A percentile compares a stretch with the other conserved stretches of the same genome.
phyloP scores from a whole-genome alignment of 345 rosid species.

The Chamaenerion angustifolium region DNA sequence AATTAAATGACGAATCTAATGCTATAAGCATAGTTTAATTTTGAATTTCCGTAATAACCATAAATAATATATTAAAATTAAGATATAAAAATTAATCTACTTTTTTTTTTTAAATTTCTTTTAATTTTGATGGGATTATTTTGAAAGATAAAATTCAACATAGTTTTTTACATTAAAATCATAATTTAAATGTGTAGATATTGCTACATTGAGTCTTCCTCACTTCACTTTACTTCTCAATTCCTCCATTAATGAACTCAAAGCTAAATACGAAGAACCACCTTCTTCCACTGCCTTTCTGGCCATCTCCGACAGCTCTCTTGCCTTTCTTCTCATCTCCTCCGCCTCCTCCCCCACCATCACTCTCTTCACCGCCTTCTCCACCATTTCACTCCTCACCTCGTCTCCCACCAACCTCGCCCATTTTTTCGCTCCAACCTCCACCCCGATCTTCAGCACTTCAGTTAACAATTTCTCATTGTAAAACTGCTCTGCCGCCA shows the following conservation, averaged over 20 bases:
- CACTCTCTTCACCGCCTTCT: slow-evolving; percentile 16
- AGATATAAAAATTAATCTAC: too few species aligned
- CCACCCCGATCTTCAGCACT: slow-evolving; percentile 15
- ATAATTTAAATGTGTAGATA: too few species aligned
- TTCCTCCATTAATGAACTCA: slow-evolving; percentile 1
- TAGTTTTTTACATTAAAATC: too few species aligned
- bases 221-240: neutral
- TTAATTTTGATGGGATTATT: too few species aligned
- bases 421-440: slow-evolving; percentile 14
- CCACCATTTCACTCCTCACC: slow-evolving; percentile 12
- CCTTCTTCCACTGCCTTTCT: slow-evolving; percentile 18
- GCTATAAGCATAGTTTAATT: too few species aligned
- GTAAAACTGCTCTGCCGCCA: slow-evolving; percentile 20
- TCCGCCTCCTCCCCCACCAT: slow-evolving; percentile 12
- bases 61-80: too few species aligned
- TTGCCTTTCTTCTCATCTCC: slow-evolving; percentile 3
- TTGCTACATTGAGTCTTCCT: too few species aligned
- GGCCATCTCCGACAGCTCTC: slow-evolving; percentile 11
- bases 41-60: too few species aligned
- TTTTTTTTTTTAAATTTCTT: too few species aligned
- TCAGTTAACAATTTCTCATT: slow-evolving; percentile 22
- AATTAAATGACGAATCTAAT: too few species aligned
- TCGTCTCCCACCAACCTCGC: slow-evolving; percentile 3
- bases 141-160: too few species aligned
- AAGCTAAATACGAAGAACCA: slow-evolving; percentile 17